These are phyloP conservation scores for Leucocoprinus birnbaumii DNA, from an alignment of 768 basidiomycete genomes.

Conservation along the genomic window DNA sequence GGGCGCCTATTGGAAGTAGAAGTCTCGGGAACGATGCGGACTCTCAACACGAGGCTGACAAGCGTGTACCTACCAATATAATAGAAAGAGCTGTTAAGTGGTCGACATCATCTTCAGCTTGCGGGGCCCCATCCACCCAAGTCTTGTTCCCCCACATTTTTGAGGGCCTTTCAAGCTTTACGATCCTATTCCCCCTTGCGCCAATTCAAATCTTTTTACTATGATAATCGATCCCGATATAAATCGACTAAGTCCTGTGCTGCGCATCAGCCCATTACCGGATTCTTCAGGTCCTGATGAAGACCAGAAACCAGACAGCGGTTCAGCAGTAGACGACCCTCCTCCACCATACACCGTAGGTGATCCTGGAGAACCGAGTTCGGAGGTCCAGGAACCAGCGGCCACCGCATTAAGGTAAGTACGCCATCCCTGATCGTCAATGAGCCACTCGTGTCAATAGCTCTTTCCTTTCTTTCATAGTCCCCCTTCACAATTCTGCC, in stretches of 20 bases:
- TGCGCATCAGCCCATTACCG: no score
- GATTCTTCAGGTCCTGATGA: no score
- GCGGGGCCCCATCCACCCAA: neutral
- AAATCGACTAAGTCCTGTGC: no score
- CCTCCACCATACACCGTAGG: constrained; percentile 2
- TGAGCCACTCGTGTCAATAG: neutral
- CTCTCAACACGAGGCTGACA: neutral
- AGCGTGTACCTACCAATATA: constrained; percentile 1
- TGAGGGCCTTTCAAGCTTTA: neutral
- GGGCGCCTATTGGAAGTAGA: constrained; percentile 12
- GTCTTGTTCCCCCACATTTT: no score
- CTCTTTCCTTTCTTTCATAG: neutral
- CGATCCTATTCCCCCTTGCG: no score
- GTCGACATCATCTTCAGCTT: neutral
- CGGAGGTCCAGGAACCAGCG: neutral
- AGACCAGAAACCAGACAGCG: no score
- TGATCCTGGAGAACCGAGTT: neutral
- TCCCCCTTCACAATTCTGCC: neutral
- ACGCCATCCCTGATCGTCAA: neutral
- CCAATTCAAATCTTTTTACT: neutral
- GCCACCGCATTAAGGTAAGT: neutral
- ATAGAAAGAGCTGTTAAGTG: neutral
- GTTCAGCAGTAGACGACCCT: neutral
- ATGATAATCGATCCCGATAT: neutral
- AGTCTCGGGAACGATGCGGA: neutral